phyloP scores from a whole-genome alignment of 257 asterid species.

The Solanum piurae region DNA sequence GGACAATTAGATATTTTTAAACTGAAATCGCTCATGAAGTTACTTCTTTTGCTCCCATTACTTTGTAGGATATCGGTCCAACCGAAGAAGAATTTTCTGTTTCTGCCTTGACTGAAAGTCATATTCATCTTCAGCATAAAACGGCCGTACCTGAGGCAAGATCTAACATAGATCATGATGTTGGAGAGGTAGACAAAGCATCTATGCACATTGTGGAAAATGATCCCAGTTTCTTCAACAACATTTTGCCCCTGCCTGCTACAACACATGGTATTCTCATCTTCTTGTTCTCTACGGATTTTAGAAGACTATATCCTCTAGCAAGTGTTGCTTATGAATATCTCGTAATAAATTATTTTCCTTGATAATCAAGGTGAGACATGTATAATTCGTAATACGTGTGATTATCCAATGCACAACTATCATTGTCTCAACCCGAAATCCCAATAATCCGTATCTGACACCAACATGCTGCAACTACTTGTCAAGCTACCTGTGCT shows the following conservation, averaged over 20 bases:
- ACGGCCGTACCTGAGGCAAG: constrained; percentile 24
- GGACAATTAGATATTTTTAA: neutral
- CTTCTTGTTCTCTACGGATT: constrained; percentile 15
- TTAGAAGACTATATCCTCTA: constrained; percentile 5
- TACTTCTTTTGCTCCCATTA: constrained; percentile 7
- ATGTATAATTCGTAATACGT: neutral
- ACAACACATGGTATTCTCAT: constrained; percentile 45
- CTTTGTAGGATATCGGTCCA: constrained; percentile 43
- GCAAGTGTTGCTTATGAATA: constrained; percentile 4
- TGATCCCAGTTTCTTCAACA: constrained; percentile 28
- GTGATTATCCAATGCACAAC: neutral
- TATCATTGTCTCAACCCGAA: neutral
- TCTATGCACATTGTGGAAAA: constrained; percentile 21
- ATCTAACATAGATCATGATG: constrained; percentile 22
- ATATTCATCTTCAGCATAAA: constrained; percentile 30
- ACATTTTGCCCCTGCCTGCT: constrained; percentile 30
- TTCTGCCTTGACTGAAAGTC: constrained; percentile 30
- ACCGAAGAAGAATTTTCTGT: constrained; percentile 25
- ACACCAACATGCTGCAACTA: neutral
- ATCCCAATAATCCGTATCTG: neutral
- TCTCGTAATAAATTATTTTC: neutral
- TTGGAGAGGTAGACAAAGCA: constrained; percentile 27
- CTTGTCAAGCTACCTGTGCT: neutral
- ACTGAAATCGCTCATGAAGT: neutral
- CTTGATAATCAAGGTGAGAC: neutral